Evolutionary conservation across 306 rosid species (phyloP), one percentile per base, ranked within the genome.

Genomic region (Trifolium fragiferum): DNA sequence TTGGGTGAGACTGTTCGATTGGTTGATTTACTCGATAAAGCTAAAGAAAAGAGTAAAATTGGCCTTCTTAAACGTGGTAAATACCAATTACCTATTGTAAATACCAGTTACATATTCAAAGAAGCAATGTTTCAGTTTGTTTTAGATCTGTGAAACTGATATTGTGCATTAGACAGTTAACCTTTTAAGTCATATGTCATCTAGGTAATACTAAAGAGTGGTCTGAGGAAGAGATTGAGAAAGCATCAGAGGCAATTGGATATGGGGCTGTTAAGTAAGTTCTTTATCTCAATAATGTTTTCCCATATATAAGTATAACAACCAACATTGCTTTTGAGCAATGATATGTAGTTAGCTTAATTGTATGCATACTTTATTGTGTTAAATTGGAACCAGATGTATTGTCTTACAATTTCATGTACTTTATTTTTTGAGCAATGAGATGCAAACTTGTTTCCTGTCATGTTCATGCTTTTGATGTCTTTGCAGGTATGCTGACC

Each of bases 401-500:
- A 67, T 20, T 41, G 16, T 18, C 16, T 43, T n/a, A 43, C 16
- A 2, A 32, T 53, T 54, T 73, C 21, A 13, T 43, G 60, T 25
- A 2, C 27, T 25, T 25, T 25, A 25, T 25, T 25, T 25, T 25
- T 25, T 25, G 27, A 25, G 27, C 27, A 25, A 69, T 44, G 74
- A 74, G 74, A 35, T 69, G 49, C 49, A 43, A 11, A 11, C 15
- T 11, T 43, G 49, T 43, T 43, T 14, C 15, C 49, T 10, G 59
- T 74, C 16, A 27, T 60, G 32, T 32, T 37, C 21, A 41, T 10
- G 19, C 51, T 21, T 60, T 30, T 60, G 43, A 43, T 75, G 80
- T 80, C 65, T 80, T 82, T 74, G 70, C 89, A 91, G 98, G 87
- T 94, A 91, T 87, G 98, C 98, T 64, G 98, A 94, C 76, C 76